Evolutionary conservation across 2,329 filamentous ascomycete genomes (phyloP), one percentile per base, ranked within the genome.

Genomic region (Hypoxylon rubiginosum): DNA sequence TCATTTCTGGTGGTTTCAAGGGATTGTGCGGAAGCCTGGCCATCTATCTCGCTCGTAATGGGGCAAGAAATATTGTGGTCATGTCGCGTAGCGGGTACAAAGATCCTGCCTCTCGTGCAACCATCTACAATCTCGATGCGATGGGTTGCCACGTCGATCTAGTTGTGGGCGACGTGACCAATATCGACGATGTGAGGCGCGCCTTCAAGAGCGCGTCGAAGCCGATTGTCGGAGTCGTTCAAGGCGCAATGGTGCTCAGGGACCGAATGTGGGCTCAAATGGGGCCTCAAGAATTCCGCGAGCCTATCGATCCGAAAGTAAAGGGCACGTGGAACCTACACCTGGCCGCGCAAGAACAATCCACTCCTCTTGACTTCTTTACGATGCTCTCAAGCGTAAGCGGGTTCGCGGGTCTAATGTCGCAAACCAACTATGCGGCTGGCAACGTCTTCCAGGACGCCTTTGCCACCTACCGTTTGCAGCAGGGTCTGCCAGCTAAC

Each of bases 341-440:
- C 26, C 5, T n/a, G 10, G 53, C 36, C 1, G 9, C 60, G 8
- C n/a, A n/a, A 15, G 58, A 61, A 10, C 48, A 51, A 15, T 7
- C 17, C 4, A 24, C 19, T 6, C 15, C 32, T 3, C 45, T 63
- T 13, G 78, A 80, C 46, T 81, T 82, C 69, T 82, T 81, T 60
- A 69, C 80, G 41, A 75, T 80, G 67, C 69, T 81, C 2, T 80
- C 78, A 2, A 81, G 79, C 1, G 70, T 79, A 1, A 71, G 73
- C 4, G 78, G 77, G 1, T 70, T 80, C 19, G 68, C 77, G 21
- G 80, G 80, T 7, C 75, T 73, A 39, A 65, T 68, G 26, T 71
- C 73, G 1, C 80, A 81, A 60, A 69, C 74, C 24, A 81, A 81
- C 62, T 81, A 82, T 63, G 74, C 76, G 5, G 78, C 79, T 3